Evolutionary conservation across 257 asterid genomes (phyloP).

Genomic region (Haberlea rhodopensis): DNA sequence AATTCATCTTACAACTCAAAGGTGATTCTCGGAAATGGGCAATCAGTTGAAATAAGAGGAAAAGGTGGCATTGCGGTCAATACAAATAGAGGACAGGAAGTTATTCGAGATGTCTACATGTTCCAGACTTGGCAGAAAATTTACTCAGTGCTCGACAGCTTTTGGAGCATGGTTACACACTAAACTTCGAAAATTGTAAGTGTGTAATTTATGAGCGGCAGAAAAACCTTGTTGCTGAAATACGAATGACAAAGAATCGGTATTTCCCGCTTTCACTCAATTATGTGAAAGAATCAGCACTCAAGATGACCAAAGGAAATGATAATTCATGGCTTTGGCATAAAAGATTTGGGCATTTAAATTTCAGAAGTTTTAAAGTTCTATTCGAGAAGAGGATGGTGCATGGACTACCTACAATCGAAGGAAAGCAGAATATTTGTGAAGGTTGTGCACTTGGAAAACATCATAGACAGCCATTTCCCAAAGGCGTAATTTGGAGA

Average conservation of each 20-base stretch:
- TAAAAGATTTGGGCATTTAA: constrained; percentile 18
- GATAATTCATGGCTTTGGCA: neutral
- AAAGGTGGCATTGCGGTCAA: neutral
- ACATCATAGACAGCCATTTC: no score
- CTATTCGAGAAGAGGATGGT: constrained; percentile 12
- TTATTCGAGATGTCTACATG: neutral
- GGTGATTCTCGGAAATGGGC: neutral
- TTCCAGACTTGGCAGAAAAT: neutral
- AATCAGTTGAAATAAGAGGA: neutral
- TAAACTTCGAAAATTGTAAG: neutral
- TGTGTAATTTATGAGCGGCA: neutral
- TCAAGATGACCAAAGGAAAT: neutral
- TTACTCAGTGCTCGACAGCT: constrained; percentile 4
- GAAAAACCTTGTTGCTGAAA: neutral
- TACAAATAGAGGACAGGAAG: neutral
- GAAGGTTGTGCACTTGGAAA: no score
- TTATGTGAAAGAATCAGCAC: neutral
- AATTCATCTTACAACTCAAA: neutral
- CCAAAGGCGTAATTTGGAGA: no score
- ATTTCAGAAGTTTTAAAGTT: constrained; percentile 8
- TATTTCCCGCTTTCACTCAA: neutral
- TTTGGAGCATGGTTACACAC: neutral
- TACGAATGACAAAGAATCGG: neutral
- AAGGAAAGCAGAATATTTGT: constrained; percentile 1
- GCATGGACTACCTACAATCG: constrained; percentile 9